A percentile compares a stretch with the other conserved stretches of the same genome.
phyloP scores from a whole-genome alignment of 306 rosid genomes.

The Mimosa pudica region DNA sequence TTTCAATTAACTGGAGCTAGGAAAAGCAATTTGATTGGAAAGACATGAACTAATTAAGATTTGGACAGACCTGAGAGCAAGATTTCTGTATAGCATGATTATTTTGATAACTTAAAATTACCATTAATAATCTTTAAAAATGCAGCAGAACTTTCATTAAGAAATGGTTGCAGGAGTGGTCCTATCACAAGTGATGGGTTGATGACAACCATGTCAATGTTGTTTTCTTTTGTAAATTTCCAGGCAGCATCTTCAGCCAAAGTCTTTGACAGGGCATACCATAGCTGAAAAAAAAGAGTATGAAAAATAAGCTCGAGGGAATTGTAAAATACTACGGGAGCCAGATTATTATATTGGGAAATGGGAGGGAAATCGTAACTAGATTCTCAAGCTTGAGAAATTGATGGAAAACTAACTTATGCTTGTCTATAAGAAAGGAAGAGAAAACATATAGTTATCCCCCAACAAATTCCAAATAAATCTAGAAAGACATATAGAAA shows the following conservation, averaged over 20 bases:
- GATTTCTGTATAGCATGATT: background rate
- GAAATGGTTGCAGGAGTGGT: slow-evolving; percentile 72
- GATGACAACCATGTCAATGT: slow-evolving; percentile 68
- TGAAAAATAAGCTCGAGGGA: slow-evolving; percentile 4
- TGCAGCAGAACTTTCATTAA: slow-evolving; percentile 61
- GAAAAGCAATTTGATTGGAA: background rate
- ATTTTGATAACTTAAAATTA: slow-evolving; percentile 28
- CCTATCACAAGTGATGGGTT: slow-evolving; percentile 77
- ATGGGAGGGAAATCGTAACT: too few relatives aligned
- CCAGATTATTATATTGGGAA: too few relatives aligned
- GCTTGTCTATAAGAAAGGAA: background rate
- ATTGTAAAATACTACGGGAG: background rate
- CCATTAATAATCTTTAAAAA: slow-evolving; percentile 63
- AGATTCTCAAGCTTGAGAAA: background rate
- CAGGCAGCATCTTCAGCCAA: slow-evolving; percentile 84
- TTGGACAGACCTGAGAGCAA: slow-evolving; percentile 1
- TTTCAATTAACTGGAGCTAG: background rate
- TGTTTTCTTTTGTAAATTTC: slow-evolving; percentile 73
- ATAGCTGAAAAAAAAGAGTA: slow-evolving; percentile 47
- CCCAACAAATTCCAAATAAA: background rate
- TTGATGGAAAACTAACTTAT: background rate
- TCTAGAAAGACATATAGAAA: background rate
- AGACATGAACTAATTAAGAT: background rate
- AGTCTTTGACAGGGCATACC: slow-evolving; percentile 48
- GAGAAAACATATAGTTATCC: background rate